A percentile compares a stretch with the other conserved stretches of the same genome.
Conservation (phyloP, 805 yeast species). For the Barnettozyma sucrosica region DNA sequence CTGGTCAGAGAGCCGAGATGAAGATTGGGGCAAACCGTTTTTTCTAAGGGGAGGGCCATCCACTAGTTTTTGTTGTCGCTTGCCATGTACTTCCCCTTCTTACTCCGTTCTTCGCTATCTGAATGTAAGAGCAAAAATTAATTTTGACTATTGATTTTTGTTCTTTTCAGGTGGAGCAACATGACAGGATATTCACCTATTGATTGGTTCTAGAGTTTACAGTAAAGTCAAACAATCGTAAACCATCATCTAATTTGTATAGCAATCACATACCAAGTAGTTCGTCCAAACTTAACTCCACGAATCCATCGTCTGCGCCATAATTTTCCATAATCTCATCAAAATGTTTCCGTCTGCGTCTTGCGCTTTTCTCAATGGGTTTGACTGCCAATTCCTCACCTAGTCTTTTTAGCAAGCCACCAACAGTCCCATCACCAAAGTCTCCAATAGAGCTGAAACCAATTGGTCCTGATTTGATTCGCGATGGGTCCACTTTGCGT, state of each 20-base stretch:
- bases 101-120: too few relatives aligned
- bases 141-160: too few relatives aligned
- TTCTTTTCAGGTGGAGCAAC: too few relatives aligned
- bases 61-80: too few relatives aligned
- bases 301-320: conserved; percentile 12
- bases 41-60: too few relatives aligned
- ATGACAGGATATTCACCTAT: too few relatives aligned
- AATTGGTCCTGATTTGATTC: background rate
- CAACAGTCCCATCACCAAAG: conserved; percentile 12
- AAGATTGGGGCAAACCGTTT: too few relatives aligned
- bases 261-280: conserved; percentile 5
- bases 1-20: too few relatives aligned
- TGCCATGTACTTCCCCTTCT: too few relatives aligned
- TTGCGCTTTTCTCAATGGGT: conserved; percentile 14
- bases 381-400: conserved; percentile 18
- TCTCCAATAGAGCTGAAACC: conserved; percentile 1
- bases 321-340: conserved; percentile 9
- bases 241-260: background rate
- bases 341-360: conserved; percentile 2
- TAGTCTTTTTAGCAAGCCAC: conserved; percentile 13
- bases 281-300: conserved; percentile 13
- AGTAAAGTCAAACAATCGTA: background rate
- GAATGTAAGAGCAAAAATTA: too few relatives aligned
- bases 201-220: too few relatives aligned
- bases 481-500: background rate